A percentile compares a stretch with the other conserved stretches of the same genome.
Evolutionary conservation across 1,284 basidiomycete species (phyloP).

Genomic region (Salmacisia buchloeana): DNA sequence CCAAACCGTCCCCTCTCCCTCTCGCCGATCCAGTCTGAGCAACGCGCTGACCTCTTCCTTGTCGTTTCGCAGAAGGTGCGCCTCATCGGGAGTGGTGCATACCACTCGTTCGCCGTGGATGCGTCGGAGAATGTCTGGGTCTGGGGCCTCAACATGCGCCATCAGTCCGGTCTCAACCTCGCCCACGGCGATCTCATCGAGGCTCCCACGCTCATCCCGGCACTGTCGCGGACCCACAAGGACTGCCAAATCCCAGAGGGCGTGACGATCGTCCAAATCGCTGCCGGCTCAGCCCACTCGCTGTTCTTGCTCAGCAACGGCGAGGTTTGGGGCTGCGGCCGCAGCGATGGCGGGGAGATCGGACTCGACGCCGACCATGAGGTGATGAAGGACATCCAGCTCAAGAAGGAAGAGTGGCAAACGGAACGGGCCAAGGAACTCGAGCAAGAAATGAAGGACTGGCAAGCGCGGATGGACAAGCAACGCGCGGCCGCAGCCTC

Average conservation of each 20-base stretch:
- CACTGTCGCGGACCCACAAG: slow-evolving; percentile 61
- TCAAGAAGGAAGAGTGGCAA: slow-evolving; percentile 47
- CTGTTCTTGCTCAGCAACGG: slow-evolving; percentile 78
- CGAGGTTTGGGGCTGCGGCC: slow-evolving; percentile 74
- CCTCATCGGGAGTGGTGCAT: slow-evolving; percentile 70
- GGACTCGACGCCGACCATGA: slow-evolving; percentile 64
- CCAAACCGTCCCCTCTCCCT: too few species aligned
- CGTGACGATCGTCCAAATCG: slow-evolving; percentile 55
- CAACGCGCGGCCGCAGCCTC: slow-evolving; percentile 44
- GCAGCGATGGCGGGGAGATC: slow-evolving; percentile 70
- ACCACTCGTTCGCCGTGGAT: slow-evolving; percentile 84
- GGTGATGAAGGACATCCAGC: slow-evolving; percentile 54
- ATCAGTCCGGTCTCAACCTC: slow-evolving; percentile 61
- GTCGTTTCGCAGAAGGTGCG: slow-evolving; percentile 63
- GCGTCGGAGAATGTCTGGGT: slow-evolving; percentile 74
- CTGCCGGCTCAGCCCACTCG: slow-evolving; percentile 77
- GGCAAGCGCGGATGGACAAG: slow-evolving; percentile 23
- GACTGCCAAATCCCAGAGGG: slow-evolving; percentile 59
- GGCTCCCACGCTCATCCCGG: slow-evolving; percentile 64
- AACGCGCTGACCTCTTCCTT: background rate
- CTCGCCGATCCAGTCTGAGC: background rate
- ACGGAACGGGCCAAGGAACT: slow-evolving; percentile 14
- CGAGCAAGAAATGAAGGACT: slow-evolving; percentile 14
- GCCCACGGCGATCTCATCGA: slow-evolving; percentile 58
- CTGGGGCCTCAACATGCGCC: slow-evolving; percentile 81